Conservation (phyloP, 805 yeast species). For the Kodamaea leandrae region DNA sequence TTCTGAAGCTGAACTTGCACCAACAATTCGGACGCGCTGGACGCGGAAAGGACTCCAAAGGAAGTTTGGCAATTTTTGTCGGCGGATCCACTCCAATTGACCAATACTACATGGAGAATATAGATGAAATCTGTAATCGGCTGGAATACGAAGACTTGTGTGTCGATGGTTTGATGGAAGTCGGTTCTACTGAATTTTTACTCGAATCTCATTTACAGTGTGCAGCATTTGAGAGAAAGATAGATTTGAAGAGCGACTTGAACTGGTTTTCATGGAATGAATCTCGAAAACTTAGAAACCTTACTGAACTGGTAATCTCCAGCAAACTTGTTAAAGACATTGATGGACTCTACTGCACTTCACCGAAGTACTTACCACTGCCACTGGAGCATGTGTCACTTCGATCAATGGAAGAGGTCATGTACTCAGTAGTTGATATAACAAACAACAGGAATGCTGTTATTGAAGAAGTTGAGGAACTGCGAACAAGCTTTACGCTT, state of each 20-base stretch:
- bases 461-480: constrained; percentile 85
- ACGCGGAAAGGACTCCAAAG: constrained; percentile 63
- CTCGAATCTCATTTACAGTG: constrained; percentile 87
- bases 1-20: constrained; percentile 79
- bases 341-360: constrained; percentile 29
- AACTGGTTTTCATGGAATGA: constrained; percentile 52
- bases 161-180: constrained; percentile 34
- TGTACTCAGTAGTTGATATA: constrained; percentile 85
- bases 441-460: constrained; percentile 74
- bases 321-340: constrained; percentile 34
- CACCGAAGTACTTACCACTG: constrained; percentile 67
- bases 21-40: constrained; percentile 99
- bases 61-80: constrained; percentile 80
- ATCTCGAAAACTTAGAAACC: constrained; percentile 4
- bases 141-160: constrained; percentile 40
- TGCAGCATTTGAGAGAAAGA: constrained; percentile 85
- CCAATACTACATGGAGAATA: constrained; percentile 74
- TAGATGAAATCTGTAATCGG: constrained; percentile 52
- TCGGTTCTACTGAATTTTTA: constrained; percentile 40
- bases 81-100: constrained; percentile 84
- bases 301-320: not conserved
- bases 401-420: constrained; percentile 78
- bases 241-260: constrained; percentile 51
- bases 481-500: constrained; percentile 83
- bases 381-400: constrained; percentile 75